Evolutionary conservation across 331 rosid species (phyloP).

Genomic region (Malus hybrid): DNA sequence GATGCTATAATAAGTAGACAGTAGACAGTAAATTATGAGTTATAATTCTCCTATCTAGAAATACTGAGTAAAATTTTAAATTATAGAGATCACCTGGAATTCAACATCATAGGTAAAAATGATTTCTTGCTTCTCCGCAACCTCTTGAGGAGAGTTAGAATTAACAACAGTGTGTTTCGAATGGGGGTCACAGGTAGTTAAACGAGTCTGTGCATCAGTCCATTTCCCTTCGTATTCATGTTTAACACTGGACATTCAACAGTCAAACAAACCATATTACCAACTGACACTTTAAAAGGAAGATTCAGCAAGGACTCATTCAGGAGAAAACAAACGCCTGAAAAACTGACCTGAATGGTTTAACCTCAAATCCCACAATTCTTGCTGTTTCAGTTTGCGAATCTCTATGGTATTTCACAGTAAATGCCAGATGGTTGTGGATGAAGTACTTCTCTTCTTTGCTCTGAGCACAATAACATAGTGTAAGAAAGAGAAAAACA

Average conservation of each 20-base stretch:
- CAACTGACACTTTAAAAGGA: conserved; percentile 9
- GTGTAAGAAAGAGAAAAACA: conserved; percentile 17
- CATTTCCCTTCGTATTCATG: conserved; percentile 84
- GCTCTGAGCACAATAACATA: conserved; percentile 44
- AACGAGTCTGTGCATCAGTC: conserved; percentile 50
- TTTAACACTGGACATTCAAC: conserved; percentile 52
- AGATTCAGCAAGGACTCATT: not conserved
- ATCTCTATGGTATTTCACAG: conserved; percentile 79
- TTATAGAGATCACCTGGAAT: conserved; percentile 52
- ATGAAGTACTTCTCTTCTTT: conserved; percentile 74
- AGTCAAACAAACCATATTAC: conserved; percentile 12
- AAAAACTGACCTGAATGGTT: conserved; percentile 64
- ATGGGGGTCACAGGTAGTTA: conserved; percentile 87
- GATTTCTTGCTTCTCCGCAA: conserved; percentile 68
- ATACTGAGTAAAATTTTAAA: not conserved
- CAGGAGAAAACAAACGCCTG: not conserved
- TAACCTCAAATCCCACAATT: conserved; percentile 97
- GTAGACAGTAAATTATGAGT: not conserved
- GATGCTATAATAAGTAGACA: not conserved
- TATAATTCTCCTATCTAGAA: not conserved
- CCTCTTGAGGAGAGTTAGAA: conserved; percentile 89
- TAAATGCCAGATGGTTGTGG: conserved; percentile 89
- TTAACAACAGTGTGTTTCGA: conserved; percentile 62
- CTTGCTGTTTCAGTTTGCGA: conserved; percentile 63
- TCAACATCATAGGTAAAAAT: conserved; percentile 90